Evolutionary conservation across 331 rosid species (phyloP).

Genomic region (Quercus lobata): DNA sequence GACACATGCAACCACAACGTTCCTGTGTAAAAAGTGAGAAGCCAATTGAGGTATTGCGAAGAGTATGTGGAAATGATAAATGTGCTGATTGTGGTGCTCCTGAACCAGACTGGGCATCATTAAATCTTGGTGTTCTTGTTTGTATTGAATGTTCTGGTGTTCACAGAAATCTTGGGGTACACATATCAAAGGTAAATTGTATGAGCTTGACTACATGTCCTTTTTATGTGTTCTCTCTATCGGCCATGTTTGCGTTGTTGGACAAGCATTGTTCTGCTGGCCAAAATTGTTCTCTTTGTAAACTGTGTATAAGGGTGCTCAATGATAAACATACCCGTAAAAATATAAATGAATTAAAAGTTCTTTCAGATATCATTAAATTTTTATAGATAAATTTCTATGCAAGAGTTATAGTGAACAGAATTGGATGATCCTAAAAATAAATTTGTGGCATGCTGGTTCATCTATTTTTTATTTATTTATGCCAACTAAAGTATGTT

Average conservation of each 20-base stretch:
- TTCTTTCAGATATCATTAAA: neutral
- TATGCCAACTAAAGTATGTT: neutral
- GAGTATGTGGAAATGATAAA: conserved; percentile 89
- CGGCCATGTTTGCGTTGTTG: conserved; percentile 5
- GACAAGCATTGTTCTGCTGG: neutral
- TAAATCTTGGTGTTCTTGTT: conserved; percentile 98
- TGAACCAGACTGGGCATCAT: conserved; percentile 99
- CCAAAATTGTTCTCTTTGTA: neutral
- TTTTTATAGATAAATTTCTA: neutral
- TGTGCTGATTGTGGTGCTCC: conserved; percentile 98
- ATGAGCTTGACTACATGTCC: neutral
- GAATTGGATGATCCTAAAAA: neutral
- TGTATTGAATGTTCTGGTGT: conserved; percentile 99
- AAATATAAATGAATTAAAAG: neutral
- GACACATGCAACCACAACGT: conserved; percentile 76
- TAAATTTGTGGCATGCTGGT: neutral
- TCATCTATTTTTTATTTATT: neutral
- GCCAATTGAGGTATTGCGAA: conserved; percentile 82
- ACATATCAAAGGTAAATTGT: conserved; percentile 83
- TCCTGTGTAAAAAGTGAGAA: conserved; percentile 74
- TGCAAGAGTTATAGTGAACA: neutral
- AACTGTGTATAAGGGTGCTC: conserved; percentile 6
- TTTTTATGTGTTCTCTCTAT: conserved; percentile 7
- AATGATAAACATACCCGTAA: neutral
- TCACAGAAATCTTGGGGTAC: conserved; percentile 98